Evolutionary conservation across 2,329 filamentous ascomycete species (phyloP).

Genomic region (Alternaria atra): DNA sequence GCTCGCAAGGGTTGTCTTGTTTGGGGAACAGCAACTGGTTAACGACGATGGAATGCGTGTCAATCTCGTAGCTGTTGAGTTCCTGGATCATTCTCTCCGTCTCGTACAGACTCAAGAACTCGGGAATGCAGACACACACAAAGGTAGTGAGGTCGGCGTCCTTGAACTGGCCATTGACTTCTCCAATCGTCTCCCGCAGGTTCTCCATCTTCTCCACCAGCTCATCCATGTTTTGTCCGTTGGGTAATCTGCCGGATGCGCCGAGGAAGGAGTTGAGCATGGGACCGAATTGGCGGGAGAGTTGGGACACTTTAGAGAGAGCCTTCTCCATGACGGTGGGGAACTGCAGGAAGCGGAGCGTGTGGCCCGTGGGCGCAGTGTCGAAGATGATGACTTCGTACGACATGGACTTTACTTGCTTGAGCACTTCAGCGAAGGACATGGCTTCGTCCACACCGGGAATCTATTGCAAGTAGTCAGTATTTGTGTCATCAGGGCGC

Average conservation of each 20-base stretch:
- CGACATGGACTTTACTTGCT: slow-evolving; percentile 98
- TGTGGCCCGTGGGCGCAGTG: slow-evolving; percentile 97
- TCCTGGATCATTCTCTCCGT: slow-evolving; percentile 99
- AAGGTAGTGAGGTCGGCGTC: slow-evolving; percentile 95
- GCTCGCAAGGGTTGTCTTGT: slow-evolving; percentile 84
- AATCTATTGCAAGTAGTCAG: slow-evolving; percentile 66
- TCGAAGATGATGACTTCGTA: slow-evolving; percentile 99
- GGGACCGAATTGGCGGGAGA: slow-evolving; percentile 92
- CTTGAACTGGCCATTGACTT: slow-evolving; percentile 99
- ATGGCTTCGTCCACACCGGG: slow-evolving; percentile 99
- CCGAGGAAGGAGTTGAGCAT: slow-evolving; percentile 95
- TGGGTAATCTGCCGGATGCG: slow-evolving; percentile 77
- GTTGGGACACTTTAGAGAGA: slow-evolving; percentile 93
- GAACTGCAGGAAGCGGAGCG: slow-evolving; percentile 97
- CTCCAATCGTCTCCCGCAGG: slow-evolving; percentile 88
- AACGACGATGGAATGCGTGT: slow-evolving; percentile 96
- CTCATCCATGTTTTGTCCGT: slow-evolving; percentile 91
- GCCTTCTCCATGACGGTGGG: slow-evolving; percentile 98
- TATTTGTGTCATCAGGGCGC: neutral
- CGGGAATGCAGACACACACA: slow-evolving; percentile 97
- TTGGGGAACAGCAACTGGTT: slow-evolving; percentile 97
- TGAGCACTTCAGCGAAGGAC: slow-evolving; percentile 98
- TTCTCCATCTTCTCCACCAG: slow-evolving; percentile 95
- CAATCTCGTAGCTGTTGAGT: slow-evolving; percentile 89
- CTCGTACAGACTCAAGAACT: slow-evolving; percentile 96